A percentile compares a stretch with the other conserved stretches of the same genome.
Conservation (phyloP, 305 asterid genomes). For the Fraxinus velutina region DNA sequence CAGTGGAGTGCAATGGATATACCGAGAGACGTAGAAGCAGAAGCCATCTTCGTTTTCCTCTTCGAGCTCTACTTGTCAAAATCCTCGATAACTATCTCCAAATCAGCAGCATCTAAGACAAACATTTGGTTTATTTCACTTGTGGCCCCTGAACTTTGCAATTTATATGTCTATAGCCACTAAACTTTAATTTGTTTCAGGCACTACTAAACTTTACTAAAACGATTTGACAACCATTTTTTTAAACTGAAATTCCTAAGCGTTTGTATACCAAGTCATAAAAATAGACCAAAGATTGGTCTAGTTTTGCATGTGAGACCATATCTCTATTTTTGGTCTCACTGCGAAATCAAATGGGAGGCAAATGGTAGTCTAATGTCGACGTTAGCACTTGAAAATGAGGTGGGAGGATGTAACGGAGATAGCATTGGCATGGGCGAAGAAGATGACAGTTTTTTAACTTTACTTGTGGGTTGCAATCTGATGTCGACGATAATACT, state of each 20-base stretch:
- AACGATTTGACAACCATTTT: not conserved
- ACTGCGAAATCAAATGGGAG: too few species aligned
- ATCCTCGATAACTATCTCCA: not conserved
- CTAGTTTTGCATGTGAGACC: not conserved
- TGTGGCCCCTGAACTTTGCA: not conserved
- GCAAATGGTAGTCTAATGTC: too few species aligned
- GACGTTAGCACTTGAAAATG: not conserved
- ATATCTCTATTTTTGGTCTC: not conserved
- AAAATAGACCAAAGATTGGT: not conserved
- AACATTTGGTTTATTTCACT: not conserved
- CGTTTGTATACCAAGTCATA: not conserved
- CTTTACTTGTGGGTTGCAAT: too few species aligned
- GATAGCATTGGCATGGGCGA: not conserved
- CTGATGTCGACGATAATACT: too few species aligned
- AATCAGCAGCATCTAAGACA: not conserved
- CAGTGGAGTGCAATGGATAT: slow-evolving; percentile 33
- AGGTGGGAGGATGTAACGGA: not conserved
- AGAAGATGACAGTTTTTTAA: too few species aligned
- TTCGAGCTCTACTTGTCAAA: not conserved
- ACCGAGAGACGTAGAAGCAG: slow-evolving; percentile 39
- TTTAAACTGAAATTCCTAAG: too few species aligned
- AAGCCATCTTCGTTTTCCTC: slow-evolving; percentile 35
- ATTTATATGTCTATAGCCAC: not conserved
- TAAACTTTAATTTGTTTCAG: too few species aligned
- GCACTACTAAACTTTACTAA: not conserved